Conservation (phyloP, 139 green algal genomes). For the Tetratostichococcus sp. region DNA sequence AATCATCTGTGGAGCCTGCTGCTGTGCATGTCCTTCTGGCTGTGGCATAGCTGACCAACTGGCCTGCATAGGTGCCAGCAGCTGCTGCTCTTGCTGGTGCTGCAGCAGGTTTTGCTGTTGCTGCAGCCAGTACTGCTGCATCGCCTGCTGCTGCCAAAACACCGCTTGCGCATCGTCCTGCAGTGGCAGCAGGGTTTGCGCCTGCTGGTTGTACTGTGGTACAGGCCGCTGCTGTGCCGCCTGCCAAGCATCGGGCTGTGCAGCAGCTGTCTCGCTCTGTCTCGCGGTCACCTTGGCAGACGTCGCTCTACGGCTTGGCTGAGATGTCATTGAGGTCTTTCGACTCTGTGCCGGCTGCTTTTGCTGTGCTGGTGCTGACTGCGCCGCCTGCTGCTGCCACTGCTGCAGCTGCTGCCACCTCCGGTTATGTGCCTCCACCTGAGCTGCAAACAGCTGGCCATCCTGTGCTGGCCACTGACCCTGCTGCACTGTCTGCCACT, state of each 20-base stretch:
- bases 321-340: too few relatives aligned
- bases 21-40: too few relatives aligned
- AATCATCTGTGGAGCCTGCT: too few relatives aligned
- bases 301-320: too few relatives aligned
- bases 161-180: neutral
- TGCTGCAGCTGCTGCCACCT: neutral
- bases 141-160: neutral
- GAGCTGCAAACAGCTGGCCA: too few relatives aligned
- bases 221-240: neutral
- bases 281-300: too few relatives aligned
- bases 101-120: neutral
- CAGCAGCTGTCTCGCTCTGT: too few relatives aligned
- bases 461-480: neutral
- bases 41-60: too few relatives aligned
- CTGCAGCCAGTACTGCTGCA: neutral
- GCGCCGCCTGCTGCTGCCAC: neutral
- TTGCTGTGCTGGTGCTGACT: neutral
- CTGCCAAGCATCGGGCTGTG: too few relatives aligned
- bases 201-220: neutral
- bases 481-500: neutral
- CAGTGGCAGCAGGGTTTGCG: neutral
- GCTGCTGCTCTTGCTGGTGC: neutral
- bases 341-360: neutral
- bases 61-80: too few relatives aligned
- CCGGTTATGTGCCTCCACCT: too few relatives aligned